These are phyloP conservation scores for Lactarius sanguifluus DNA, from an alignment of 768 basidiomycete genomes.

Conservation along the genomic window DNA sequence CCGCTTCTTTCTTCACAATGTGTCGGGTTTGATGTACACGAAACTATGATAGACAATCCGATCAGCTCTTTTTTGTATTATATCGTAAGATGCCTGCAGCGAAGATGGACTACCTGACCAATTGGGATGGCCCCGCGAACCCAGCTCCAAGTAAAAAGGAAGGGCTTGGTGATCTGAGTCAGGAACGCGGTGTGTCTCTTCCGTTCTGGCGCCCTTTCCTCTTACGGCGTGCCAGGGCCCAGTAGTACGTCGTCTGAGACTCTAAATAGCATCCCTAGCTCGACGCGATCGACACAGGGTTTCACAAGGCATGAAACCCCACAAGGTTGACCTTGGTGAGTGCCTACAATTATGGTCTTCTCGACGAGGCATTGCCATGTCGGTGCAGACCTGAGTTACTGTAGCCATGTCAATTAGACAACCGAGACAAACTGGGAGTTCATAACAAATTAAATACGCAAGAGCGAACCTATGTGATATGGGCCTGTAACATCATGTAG, in stretches of 20 bases:
- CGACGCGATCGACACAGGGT: too few relatives aligned
- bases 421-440: not conserved
- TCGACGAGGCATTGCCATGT: not conserved
- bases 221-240: not conserved
- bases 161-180: not conserved
- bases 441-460: not conserved
- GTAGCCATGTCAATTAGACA: not conserved
- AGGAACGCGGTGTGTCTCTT: not conserved
- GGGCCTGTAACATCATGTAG: not conserved
- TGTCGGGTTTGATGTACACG: not conserved
- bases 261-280: too few relatives aligned
- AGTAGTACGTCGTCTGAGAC: not conserved
- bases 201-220: not conserved
- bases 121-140: not conserved
- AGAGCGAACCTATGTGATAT: not conserved
- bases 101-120: not conserved
- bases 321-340: not conserved
- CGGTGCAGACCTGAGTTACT: not conserved
- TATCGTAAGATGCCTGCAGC: too few relatives aligned
- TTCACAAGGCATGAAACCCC: not conserved
- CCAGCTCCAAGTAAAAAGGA: not conserved
- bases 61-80: not conserved
- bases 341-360: not conserved
- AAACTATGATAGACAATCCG: not conserved
- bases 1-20: not conserved